Conservation (phyloP, 1,284 basidiomycete genomes). For the Puccinia triticina region DNA sequence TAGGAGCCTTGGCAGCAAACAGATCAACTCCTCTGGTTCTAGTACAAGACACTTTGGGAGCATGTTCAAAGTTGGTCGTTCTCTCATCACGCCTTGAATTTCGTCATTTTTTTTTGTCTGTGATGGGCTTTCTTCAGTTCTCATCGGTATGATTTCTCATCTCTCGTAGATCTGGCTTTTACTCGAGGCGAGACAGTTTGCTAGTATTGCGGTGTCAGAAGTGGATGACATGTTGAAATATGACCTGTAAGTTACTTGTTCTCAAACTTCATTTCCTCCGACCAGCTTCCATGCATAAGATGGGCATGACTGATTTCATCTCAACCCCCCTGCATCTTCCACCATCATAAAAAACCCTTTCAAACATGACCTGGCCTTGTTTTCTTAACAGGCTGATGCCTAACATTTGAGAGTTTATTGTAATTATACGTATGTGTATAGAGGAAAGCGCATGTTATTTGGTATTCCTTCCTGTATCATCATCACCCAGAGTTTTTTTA, state of each 20-base stretch:
- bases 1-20: slow-evolving; percentile 81
- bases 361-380: no score
- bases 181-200: slow-evolving; percentile 42
- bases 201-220: slow-evolving; percentile 30
- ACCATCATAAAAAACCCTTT: background rate
- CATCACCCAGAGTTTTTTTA: background rate
- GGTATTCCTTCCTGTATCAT: slow-evolving; percentile 3
- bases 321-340: background rate
- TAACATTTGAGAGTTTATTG: background rate
- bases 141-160: background rate
- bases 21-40: slow-evolving; percentile 72
- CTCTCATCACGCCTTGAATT: background rate
- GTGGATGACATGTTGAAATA: slow-evolving; percentile 44
- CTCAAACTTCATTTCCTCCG: background rate
- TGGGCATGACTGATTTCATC: no score
- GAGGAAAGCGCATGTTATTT: background rate
- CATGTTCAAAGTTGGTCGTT: slow-evolving; percentile 73
- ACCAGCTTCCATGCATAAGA: background rate
- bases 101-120: background rate
- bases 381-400: background rate
- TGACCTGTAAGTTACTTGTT: slow-evolving; percentile 40
- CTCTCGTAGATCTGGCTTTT: slow-evolving; percentile 30
- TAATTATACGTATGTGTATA: background rate
- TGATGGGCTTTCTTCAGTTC: background rate
- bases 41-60: slow-evolving; percentile 73